Base-by-base conservation (phyloP, 73 alveolate species). In the Breviolum minutum region DNA sequence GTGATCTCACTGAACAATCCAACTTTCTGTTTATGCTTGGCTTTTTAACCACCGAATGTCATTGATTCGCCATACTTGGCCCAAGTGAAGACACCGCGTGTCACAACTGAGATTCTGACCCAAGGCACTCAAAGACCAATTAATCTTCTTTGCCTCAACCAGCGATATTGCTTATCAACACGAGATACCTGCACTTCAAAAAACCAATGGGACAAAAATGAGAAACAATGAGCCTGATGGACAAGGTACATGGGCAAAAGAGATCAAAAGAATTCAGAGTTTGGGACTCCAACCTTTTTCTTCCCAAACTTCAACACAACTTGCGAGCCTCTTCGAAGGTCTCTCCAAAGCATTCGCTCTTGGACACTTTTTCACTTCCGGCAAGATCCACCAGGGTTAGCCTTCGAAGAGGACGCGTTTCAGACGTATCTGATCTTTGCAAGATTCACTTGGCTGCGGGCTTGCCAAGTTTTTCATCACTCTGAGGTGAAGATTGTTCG, bases 381-480 rank as follows among this genome's bases (percentile, higher is more conserved):
- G 96, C 96, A 26, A 89, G 86, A 40, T 89, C 96, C 29, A 89
- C 96, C 66, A 89, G 73, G 10, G 96, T 89, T 61, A 89, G 63
- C 96, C 96, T 89, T 26, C n/a, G 26, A 11, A 40, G 82, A 73
- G 12, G 26, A 40, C 54, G 3, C 54, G 54, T 40, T 22, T 68
- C 24, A 68, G 24, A 68, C 24, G 77, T 14, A 1, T 68, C 24
- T 79, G 87, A 79, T 61, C 64, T 79, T 29, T 79, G 17, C 24
- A 29, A 79, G 16, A 84, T 60, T 62, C 64, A 73, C 89, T 80
- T 26, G 64, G 96, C 12, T n/a, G 30, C 70, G 62, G 73, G 24
- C 96, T 89, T 89, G 63, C 96, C 96, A 20, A 89, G 85, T 70
- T 79, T 32, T 70, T 89, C 96, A n/a, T 89, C 96, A 6, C 96